phyloP scores from a whole-genome alignment of 495 filamentous ascomycete genomes.

The Lasiosphaeriaceae sp. region DNA sequence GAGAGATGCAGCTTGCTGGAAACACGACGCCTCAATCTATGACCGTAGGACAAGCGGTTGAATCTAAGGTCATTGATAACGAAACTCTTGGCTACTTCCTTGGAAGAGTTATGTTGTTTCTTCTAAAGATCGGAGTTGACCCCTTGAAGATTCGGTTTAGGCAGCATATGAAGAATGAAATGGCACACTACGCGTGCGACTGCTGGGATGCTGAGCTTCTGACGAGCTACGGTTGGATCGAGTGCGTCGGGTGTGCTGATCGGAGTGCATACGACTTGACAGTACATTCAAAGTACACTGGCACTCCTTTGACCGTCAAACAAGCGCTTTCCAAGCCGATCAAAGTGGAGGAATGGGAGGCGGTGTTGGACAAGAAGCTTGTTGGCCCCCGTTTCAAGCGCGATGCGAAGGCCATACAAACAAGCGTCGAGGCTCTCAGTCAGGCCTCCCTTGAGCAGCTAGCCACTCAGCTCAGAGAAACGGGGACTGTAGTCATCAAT shows the following conservation, averaged over 20 bases:
- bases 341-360: constrained; percentile 56
- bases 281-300: constrained; percentile 62
- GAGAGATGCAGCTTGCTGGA: constrained; percentile 48
- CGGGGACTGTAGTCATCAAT: constrained; percentile 53
- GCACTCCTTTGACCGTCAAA: constrained; percentile 54
- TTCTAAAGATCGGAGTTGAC: constrained; percentile 59
- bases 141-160: constrained; percentile 60
- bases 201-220: constrained; percentile 68
- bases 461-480: constrained; percentile 43
- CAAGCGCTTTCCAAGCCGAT: constrained; percentile 56
- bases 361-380: constrained; percentile 60
- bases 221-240: constrained; percentile 61
- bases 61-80: constrained; percentile 58
- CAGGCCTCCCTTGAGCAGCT: constrained; percentile 49
- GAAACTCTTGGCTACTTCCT: constrained; percentile 70
- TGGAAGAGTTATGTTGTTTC: constrained; percentile 58
- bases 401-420: constrained; percentile 56
- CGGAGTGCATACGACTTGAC: constrained; percentile 63
- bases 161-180: constrained; percentile 70
- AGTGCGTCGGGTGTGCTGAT: constrained; percentile 52
- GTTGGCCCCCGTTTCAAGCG: constrained; percentile 60
- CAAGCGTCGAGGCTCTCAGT: constrained; percentile 50
- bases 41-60: constrained; percentile 59
- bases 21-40: constrained; percentile 47
- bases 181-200: constrained; percentile 68